Evolutionary conservation across 768 basidiomycete genomes (phyloP).

Genomic region (Lactifluus volemus): DNA sequence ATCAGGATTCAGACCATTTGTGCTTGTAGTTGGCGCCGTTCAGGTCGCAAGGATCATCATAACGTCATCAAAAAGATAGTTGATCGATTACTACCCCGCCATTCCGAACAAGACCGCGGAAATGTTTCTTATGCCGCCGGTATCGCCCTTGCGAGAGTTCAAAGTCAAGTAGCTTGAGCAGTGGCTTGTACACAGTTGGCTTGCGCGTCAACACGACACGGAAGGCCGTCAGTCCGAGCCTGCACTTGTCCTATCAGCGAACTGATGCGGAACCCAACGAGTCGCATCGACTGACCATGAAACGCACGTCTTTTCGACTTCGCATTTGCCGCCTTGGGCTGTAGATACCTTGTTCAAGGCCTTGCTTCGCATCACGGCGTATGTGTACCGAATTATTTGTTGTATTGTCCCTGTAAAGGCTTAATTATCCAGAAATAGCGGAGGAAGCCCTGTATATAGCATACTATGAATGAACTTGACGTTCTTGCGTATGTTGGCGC

Average conservation of each 20-base stretch:
- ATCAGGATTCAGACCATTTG: no score
- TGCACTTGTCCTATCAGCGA: slow-evolving; percentile 25
- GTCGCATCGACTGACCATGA: slow-evolving; percentile 43
- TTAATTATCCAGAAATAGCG: background rate
- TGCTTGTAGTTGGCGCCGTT: no score
- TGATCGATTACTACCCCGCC: slow-evolving; percentile 28
- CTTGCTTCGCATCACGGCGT: slow-evolving; percentile 42
- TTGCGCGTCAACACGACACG: slow-evolving; percentile 50
- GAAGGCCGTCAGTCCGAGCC: slow-evolving; percentile 78
- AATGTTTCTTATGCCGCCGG: slow-evolving; percentile 35
- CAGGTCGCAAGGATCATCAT: no score
- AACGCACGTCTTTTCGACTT: slow-evolving; percentile 42
- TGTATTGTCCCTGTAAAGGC: slow-evolving; percentile 45
- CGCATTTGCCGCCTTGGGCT: slow-evolving; percentile 31
- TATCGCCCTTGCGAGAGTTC: slow-evolving; percentile 43
- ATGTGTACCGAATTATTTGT: slow-evolving; percentile 50
- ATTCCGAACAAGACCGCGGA: slow-evolving; percentile 40
- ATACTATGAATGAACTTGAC: slow-evolving; percentile 47
- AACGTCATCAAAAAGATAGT: slow-evolving; percentile 20
- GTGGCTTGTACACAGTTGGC: slow-evolving; percentile 36
- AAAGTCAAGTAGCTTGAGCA: slow-evolving; percentile 42
- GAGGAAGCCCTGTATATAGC: slow-evolving; percentile 18
- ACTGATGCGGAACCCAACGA: background rate
- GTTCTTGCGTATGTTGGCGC: slow-evolving; percentile 35
- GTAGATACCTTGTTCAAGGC: slow-evolving; percentile 33